Percentiles rank a stretch among this genome's conserved stretches.
Conservation (phyloP, 176 grass and related monocot species). For the Thalia dealbata region DNA sequence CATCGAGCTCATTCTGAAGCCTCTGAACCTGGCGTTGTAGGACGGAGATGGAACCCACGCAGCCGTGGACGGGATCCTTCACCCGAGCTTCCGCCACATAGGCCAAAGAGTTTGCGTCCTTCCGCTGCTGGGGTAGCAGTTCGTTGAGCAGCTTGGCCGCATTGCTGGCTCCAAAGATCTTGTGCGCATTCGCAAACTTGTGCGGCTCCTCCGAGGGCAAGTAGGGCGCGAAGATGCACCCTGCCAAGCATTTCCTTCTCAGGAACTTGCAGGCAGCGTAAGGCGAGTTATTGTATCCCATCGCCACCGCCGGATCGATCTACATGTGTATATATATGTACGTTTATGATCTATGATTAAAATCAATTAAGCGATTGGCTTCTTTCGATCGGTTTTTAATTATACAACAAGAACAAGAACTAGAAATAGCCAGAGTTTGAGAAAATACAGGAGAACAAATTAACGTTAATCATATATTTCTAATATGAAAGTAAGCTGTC, state of each 20-base stretch:
- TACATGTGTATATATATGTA: no score
- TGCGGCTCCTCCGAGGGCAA: conserved; percentile 1
- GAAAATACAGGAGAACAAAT: no score
- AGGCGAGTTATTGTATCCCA: not conserved
- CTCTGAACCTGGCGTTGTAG: not conserved
- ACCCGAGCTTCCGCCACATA: conserved; percentile 7
- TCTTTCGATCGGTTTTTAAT: no score
- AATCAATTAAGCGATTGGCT: no score
- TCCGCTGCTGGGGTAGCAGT: conserved; percentile 3
- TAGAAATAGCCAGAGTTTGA: no score
- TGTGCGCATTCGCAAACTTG: conserved; percentile 7
- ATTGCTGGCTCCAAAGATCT: conserved; percentile 6
- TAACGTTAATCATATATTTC: no score
- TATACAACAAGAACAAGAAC: no score
- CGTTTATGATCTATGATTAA: no score
- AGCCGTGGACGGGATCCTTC: conserved; percentile 5
- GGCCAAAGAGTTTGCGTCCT: not conserved
- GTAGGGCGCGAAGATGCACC: conserved; percentile 6
- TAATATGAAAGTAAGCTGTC: no score
- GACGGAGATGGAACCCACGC: not conserved
- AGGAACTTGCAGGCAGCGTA: conserved; percentile 6
- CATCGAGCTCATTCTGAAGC: not conserved
- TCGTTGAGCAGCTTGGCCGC: conserved; percentile 7
- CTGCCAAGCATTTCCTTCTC: conserved; percentile 3
- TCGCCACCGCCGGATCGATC: no score